phyloP scores from a whole-genome alignment of 495 filamentous ascomycete species.

The Staphylotrichum longicolle region DNA sequence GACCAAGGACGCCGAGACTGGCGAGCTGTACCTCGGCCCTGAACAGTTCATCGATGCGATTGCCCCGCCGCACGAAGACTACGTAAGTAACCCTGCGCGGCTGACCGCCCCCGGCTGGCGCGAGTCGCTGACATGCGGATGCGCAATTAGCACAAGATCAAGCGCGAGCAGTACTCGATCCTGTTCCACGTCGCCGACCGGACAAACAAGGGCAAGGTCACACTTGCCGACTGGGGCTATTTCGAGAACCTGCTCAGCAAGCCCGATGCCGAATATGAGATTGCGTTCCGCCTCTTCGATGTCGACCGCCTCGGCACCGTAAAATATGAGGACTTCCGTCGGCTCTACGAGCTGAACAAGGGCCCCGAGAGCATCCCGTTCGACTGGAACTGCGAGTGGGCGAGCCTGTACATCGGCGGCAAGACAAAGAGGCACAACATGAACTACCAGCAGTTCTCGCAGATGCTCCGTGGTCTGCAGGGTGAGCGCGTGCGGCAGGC shows the following conservation, averaged over 20 bases:
- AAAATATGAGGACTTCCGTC: constrained; percentile 81
- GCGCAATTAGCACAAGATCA: constrained; percentile 83
- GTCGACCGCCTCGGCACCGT: constrained; percentile 74
- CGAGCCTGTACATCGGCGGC: constrained; percentile 85
- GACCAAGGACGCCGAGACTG: constrained; percentile 66
- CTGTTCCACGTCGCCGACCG: constrained; percentile 89
- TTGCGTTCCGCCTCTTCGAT: constrained; percentile 95
- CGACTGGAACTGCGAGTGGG: constrained; percentile 97
- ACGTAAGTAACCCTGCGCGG: constrained; percentile 58
- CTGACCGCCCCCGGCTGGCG: background rate
- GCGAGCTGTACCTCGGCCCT: constrained; percentile 74
- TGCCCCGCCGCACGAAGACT: constrained; percentile 84
- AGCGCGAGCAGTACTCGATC: constrained; percentile 88
- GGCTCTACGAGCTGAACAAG: constrained; percentile 80
- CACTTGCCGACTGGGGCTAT: constrained; percentile 78
- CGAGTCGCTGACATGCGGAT: constrained; percentile 24
- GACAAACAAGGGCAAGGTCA: constrained; percentile 65
- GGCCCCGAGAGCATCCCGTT: constrained; percentile 80
- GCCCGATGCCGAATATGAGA: constrained; percentile 97
- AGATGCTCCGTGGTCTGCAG: constrained; percentile 95
- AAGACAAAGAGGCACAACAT: constrained; percentile 81
- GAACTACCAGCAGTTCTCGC: constrained; percentile 95
- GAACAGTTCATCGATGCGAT: constrained; percentile 88
- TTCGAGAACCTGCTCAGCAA: constrained; percentile 93
- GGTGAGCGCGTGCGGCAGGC: constrained; percentile 94